A percentile compares a stretch with the other conserved stretches of the same genome.
Conservation (phyloP, 1,284 basidiomycete genomes). For the Fomitopsis palustris region DNA sequence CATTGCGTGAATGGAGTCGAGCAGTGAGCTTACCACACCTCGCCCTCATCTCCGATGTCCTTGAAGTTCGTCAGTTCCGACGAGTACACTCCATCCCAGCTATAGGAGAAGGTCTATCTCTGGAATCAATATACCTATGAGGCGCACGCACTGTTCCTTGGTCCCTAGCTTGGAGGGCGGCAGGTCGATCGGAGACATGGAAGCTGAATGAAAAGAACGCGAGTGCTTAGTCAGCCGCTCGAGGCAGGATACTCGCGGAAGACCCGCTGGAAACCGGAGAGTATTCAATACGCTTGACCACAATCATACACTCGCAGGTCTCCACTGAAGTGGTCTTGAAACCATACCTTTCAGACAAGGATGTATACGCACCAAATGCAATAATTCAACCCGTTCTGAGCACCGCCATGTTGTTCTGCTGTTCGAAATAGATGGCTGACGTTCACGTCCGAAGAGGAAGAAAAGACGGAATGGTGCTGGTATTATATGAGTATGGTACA, state of each 20-base stretch:
- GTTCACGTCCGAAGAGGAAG: neutral
- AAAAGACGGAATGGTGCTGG: constrained; percentile 13
- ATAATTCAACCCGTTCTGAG: no score
- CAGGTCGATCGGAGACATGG: constrained; percentile 24
- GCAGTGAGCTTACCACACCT: constrained; percentile 81
- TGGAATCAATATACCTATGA: neutral
- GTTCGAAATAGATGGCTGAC: no score
- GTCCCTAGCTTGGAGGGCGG: constrained; percentile 44
- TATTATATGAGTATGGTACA: constrained; percentile 21
- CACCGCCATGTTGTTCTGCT: no score
- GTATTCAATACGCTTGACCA: no score
- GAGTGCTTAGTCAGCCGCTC: constrained; percentile 28
- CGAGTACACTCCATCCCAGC: constrained; percentile 72
- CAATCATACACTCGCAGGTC: no score
- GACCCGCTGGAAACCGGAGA: neutral
- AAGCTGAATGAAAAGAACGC: constrained; percentile 11
- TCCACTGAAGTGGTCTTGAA: no score
- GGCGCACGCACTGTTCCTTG: constrained; percentile 37
- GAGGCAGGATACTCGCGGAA: neutral
- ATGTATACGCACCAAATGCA: no score
- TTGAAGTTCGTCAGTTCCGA: constrained; percentile 74
- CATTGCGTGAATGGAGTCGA: neutral
- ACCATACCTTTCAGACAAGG: no score
- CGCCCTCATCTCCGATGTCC: constrained; percentile 85
- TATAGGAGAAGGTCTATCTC: constrained; percentile 21